Evolutionary conservation across 148 eudicot species (phyloP).

Genomic region (Oxyria digyna): DNA sequence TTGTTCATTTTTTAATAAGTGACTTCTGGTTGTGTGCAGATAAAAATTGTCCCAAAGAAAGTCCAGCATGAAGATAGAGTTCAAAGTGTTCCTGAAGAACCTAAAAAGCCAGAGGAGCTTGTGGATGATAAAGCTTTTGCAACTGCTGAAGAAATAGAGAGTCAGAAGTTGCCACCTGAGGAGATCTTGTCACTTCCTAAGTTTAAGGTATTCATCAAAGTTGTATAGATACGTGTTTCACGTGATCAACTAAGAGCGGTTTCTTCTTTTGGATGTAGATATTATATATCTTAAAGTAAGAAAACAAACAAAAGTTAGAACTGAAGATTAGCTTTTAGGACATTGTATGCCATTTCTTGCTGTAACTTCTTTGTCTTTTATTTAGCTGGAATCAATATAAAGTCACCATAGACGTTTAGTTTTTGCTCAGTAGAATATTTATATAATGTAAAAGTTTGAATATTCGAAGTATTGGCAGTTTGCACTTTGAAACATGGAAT

Average conservation of each 20-base stretch:
- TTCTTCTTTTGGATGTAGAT: background rate
- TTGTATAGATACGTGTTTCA: background rate
- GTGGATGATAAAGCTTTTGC: slow-evolving; percentile 36
- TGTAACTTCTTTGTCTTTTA: too few species aligned
- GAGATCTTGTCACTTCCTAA: slow-evolving; percentile 89
- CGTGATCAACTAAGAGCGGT: background rate
- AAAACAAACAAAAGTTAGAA: background rate
- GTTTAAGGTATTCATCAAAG: slow-evolving; percentile 56
- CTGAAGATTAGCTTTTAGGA: background rate
- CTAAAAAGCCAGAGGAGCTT: slow-evolving; percentile 20
- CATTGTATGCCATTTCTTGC: background rate
- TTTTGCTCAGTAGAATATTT: background rate
- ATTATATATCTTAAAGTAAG: background rate
- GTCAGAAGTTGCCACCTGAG: slow-evolving; percentile 83
- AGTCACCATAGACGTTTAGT: background rate
- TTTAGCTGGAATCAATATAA: too few species aligned
- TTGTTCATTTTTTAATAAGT: background rate
- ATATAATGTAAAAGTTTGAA: background rate
- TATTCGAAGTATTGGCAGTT: background rate
- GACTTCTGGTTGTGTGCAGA: slow-evolving; percentile 33
- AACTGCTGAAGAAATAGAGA: slow-evolving; percentile 58
- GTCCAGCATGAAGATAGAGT: slow-evolving; percentile 32
- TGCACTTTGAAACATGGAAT: background rate
- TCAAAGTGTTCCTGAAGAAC: slow-evolving; percentile 20
- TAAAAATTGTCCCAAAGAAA: slow-evolving; percentile 69